Base-by-base conservation (phyloP, 1,284 basidiomycete species). In the Farysia itapuensis region DNA sequence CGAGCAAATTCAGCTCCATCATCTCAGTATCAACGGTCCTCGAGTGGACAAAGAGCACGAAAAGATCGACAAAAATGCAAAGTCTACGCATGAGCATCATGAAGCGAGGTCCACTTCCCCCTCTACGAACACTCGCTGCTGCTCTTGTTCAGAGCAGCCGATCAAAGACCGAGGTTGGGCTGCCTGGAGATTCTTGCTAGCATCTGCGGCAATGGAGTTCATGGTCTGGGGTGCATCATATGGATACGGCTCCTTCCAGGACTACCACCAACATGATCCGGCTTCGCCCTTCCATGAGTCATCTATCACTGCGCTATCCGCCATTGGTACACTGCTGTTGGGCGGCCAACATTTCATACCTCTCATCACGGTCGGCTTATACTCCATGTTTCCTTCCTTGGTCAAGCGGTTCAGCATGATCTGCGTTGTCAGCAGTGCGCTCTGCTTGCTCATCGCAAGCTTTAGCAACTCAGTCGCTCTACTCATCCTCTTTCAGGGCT, bases 181-280 rank as follows among this genome's bases (percentile, higher is more conserved):
- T 21, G 58, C 58, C 14, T 61, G 52, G 51, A 36, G 39, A 22
- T 66, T 66, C 19, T 30, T 66, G 11, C 38, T 52, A 28, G 44
- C 49, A 16, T 44, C 49, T 8, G 46, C 48, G 5, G 33, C 43
- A 5, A 63, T 46, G 34, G 59, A 64, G 46, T 46, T 66, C 23
- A 61, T 67, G 49, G 50, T 60, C 42, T 66, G 64, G 64, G 66
- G 66, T 18, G 42, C 47, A 6, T 43, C 54, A 12, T 54, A 64
- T 43, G 53, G 65, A 9, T 75, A 67, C 35, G 74, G 74, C 13
- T 56, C 67, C 4, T 73, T 67, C 38, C 71, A 74, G 35, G 63
- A 69, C 24, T 76, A 71, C 32, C 73, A 72, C 41, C 33, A 54
- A 32, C 54, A 63, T 29, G 29, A 67, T 19, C 41, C 51, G 0